A percentile compares a stretch with the other conserved stretches of the same genome.
These are phyloP conservation scores for Colletotrichum sansevieriae DNA, from an alignment of 2,329 filamentous ascomycete species.

Conservation along the genomic window DNA sequence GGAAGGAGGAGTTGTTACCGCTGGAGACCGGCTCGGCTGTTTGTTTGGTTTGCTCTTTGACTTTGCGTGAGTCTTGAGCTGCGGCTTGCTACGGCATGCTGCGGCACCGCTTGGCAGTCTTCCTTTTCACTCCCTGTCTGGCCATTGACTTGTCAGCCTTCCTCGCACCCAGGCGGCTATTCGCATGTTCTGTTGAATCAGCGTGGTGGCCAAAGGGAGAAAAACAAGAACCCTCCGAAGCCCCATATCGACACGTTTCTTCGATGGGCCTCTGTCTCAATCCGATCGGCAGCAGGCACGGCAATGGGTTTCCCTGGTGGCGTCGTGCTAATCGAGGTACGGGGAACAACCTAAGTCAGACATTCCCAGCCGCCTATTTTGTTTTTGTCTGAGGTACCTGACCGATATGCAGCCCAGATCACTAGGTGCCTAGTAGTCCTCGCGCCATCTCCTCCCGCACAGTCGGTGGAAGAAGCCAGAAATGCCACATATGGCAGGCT, in stretches of 20 bases:
- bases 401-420: slow-evolving; percentile 15
- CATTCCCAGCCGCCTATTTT: slow-evolving; percentile 13
- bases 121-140: not conserved
- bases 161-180: slow-evolving; percentile 12
- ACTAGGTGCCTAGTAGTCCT: too few relatives aligned
- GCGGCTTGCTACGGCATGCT: slow-evolving; percentile 9
- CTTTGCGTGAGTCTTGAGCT: too few relatives aligned
- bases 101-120: slow-evolving; percentile 2
- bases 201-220: not conserved
- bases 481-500: slow-evolving; percentile 10
- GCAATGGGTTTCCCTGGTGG: slow-evolving; percentile 8
- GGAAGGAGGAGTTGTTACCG: not conserved
- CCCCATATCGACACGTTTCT: slow-evolving; percentile 26
- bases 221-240: slow-evolving; percentile 8
- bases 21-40: not conserved
- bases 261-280: not conserved
- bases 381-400: slow-evolving; percentile 14
- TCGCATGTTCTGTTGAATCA: slow-evolving; percentile 7
- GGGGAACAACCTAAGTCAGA: slow-evolving; percentile 18
- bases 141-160: slow-evolving; percentile 2
- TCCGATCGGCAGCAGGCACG: slow-evolving; percentile 25
- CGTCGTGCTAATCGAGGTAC: slow-evolving; percentile 24
- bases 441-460: too few relatives aligned
- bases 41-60: slow-evolving; percentile 11
- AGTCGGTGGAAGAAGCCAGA: not conserved